A percentile compares a stretch with the other conserved stretches of the same genome.
Evolutionary conservation across 2,329 filamentous ascomycete genomes (phyloP).

Genomic region (Cladorrhinum sp.): DNA sequence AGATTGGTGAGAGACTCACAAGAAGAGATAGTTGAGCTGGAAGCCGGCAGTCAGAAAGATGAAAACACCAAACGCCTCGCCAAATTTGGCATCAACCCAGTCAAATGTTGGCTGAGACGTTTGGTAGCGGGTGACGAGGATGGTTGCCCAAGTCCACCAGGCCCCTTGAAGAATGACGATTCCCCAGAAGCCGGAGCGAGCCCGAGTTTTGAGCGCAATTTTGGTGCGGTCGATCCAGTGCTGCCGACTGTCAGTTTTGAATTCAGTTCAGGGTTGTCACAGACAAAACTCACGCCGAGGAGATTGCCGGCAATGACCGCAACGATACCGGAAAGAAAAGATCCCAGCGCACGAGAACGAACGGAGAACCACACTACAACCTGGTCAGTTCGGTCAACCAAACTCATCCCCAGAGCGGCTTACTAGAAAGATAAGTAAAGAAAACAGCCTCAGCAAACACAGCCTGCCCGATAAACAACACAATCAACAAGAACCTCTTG

Average conservation of each 20-base stretch:
- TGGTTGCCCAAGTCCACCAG: constrained; percentile 70
- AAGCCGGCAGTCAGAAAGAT: constrained; percentile 65
- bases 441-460: constrained; percentile 71
- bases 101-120: constrained; percentile 59
- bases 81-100: constrained; percentile 63
- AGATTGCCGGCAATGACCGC: constrained; percentile 64
- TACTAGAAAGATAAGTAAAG: constrained; percentile 61
- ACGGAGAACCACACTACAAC: constrained; percentile 64
- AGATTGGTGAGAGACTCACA: constrained; percentile 38
- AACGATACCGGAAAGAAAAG: constrained; percentile 66
- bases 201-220: constrained; percentile 52
- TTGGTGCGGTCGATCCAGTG: constrained; percentile 57
- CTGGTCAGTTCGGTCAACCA: constrained; percentile 6
- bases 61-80: constrained; percentile 63
- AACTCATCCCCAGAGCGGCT: too few species aligned
- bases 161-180: constrained; percentile 59
- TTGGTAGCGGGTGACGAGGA: constrained; percentile 60
- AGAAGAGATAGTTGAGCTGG: constrained; percentile 70
- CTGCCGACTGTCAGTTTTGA: constrained; percentile 31
- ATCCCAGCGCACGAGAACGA: constrained; percentile 64
- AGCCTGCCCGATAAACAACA: constrained; percentile 67
- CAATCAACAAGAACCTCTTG: constrained; percentile 59
- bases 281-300: constrained; percentile 49
- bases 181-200: constrained; percentile 52
- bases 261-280: constrained; percentile 16